Percentiles rank a stretch among this genome's conserved stretches.
Evolutionary conservation across 768 basidiomycete genomes (phyloP).

Genomic region (Stropharia rugosoannulata): DNA sequence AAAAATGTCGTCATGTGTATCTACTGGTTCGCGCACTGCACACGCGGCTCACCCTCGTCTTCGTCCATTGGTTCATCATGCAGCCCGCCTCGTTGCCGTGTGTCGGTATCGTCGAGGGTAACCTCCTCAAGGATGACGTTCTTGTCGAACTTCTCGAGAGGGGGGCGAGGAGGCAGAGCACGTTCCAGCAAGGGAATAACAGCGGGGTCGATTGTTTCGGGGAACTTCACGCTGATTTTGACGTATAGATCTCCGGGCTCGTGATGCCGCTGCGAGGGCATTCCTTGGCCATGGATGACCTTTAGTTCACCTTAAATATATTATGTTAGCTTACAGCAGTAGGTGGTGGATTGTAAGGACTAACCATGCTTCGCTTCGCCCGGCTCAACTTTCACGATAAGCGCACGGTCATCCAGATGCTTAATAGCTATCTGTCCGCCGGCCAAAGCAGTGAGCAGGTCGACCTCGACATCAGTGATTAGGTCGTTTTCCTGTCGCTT

Average conservation of each 20-base stretch:
- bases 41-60: slow-evolving; percentile 87
- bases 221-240: slow-evolving; percentile 86
- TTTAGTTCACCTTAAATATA: slow-evolving; percentile 66
- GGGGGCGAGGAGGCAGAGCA: slow-evolving; percentile 78
- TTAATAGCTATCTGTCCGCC: slow-evolving; percentile 89
- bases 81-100: slow-evolving; percentile 52
- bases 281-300: slow-evolving; percentile 92
- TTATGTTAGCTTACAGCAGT: slow-evolving; percentile 1
- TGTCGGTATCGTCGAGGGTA: slow-evolving; percentile 75
- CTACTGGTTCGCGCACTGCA: slow-evolving; percentile 93
- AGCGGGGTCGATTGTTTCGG: slow-evolving; percentile 70
- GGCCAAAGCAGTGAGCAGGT: slow-evolving; percentile 89
- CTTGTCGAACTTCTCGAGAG: slow-evolving; percentile 67
- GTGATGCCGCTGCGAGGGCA: slow-evolving; percentile 98
- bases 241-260: slow-evolving; percentile 93
- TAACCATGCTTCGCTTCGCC: slow-evolving; percentile 94
- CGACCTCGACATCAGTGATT: slow-evolving; percentile 83
- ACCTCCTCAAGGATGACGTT: slow-evolving; percentile 79
- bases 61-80: slow-evolving; percentile 90
- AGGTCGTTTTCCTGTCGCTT: slow-evolving; percentile 88
- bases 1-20: neutral
- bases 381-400: slow-evolving; percentile 80
- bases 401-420: slow-evolving; percentile 90
- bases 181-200: slow-evolving; percentile 74
- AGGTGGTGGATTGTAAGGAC: slow-evolving; percentile 24